Evolutionary conservation across 1,139 yeast genomes (phyloP), one percentile per base, ranked within the genome.

Genomic region (Lodderomyces elongisporus): DNA sequence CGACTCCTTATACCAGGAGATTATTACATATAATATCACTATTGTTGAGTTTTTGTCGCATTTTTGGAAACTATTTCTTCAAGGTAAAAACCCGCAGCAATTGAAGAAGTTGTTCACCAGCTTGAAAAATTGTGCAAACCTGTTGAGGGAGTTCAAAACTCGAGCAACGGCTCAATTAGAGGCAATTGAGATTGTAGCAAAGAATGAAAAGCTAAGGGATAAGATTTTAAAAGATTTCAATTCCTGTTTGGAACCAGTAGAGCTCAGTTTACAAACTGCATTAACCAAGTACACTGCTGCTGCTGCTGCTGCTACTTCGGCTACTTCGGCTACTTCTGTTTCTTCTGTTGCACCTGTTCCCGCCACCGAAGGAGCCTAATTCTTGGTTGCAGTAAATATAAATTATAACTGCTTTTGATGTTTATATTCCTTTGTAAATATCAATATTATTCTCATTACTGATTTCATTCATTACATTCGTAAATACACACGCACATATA

Each of bases 31-130:
- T 42, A 67, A 67, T 41, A 52, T 61, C 26, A 67, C 72, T 3
- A 50, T 62, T 14, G 60, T 60, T 37, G 74, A 68, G 44, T 65
- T 68, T 37, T 48, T 68, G 16, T 61, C 70, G 14, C 74, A 68
- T 43, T 68, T 68, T 39, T 68, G 74, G 74, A 48, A 54, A 35
- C 44, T 67, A 2, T 68, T 54, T 38, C 49, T 63, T 25, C 54
- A 54, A 31, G 69, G 65, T 4, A 56, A 55, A 33, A 66, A 63
- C 39, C 67, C 71, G 2, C 53, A 42, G 12, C 71, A 66, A 39
- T 49, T 66, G 26, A 65, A 63, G 40, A 63, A 60, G 39, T 47
- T 67, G 13, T 66, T 56, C 32, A 45, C 56, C 5, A 62, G 61
- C 34, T 53, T 67, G 38, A 63, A 60, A 33, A 54, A 51, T 32